Conservation (phyloP, 257 asterid genomes). For the Capsicum rhomboideum region DNA sequence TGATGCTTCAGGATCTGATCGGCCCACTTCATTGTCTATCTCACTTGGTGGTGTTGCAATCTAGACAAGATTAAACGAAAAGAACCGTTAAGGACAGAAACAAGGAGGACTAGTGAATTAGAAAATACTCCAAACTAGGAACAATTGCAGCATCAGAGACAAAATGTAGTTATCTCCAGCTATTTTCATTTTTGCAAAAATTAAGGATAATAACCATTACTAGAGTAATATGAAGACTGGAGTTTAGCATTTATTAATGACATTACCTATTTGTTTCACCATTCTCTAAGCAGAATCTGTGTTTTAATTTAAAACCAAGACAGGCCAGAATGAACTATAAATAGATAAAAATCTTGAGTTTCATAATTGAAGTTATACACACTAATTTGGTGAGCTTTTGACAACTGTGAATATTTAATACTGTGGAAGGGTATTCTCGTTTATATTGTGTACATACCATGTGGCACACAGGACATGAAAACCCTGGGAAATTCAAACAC, state of each 20-base stretch:
- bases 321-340: not conserved
- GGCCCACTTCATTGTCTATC: constrained; percentile 44
- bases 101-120: not conserved
- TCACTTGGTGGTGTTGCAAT: constrained; percentile 44
- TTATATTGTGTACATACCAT: not conserved
- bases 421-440: not conserved
- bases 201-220: not conserved
- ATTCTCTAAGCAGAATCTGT: not conserved
- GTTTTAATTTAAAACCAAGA: not conserved
- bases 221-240: not conserved
- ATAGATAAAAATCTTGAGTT: not conserved
- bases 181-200: not conserved
- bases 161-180: not conserved
- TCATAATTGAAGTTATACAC: not conserved
- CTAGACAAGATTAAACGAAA: constrained; percentile 17
- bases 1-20: constrained; percentile 43
- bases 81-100: not conserved
- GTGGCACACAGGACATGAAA: not conserved
- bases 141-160: not conserved
- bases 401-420: not conserved
- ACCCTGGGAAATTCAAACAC: not conserved
- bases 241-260: no score
- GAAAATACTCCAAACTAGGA: not conserved
- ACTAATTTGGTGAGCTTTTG: not conserved
- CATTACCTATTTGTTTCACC: not conserved